Evolutionary conservation across 2,329 filamentous ascomycete species (phyloP), one percentile per base, ranked within the genome.

Genomic region (Lomentospora prolificans): DNA sequence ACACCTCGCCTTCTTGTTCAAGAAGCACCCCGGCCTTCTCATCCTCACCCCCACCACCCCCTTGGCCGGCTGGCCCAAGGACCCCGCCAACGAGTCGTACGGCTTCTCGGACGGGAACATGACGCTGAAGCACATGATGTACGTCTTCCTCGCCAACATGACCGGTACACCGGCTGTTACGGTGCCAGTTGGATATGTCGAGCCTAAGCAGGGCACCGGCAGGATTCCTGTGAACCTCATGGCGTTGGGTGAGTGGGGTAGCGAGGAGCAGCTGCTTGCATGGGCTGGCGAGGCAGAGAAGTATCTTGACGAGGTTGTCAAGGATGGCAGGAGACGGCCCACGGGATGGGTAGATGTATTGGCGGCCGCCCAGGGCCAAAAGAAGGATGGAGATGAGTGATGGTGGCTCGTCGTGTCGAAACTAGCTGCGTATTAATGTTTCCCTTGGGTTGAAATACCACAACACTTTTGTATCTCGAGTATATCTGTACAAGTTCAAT

Each of bases 111-210:
- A 96, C 67, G 85, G 78, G 0, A 90, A 94, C 66, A 75, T 72
- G 58, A 84, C 82, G 14, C 73, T 95, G n/a, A 75, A 80, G 25
- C 88, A 81, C 65, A 95, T 96, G 89, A 82, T 86, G 68, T 96
- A 89, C 69, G 84, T 88, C 14, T 95, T 87, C 80, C 70, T 95
- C 33, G 87, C 90, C 5, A 96, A 96, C 69, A 85, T 90, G 62
- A 82, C 78, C 0, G 91, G 91, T 0, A 84, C 85, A 51, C 91
- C 91, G 1, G 83, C 88, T 1, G 79, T 95, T 10, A 83, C 76
- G 50, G 83, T 82, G 33, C 90, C 91, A 0, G 83, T 88, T 9
- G 90, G 89, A 1, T 95, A 90, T 69, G 78, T 75, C 3, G 72
- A 81, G 25, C 75, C 79, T 0, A 69, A 71, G 4, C 72, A 78